Percentiles rank a stretch among this genome's conserved stretches.
These are phyloP conservation scores for Suillus subalutaceus DNA, from an alignment of 768 basidiomycete genomes.

Conservation along the genomic window DNA sequence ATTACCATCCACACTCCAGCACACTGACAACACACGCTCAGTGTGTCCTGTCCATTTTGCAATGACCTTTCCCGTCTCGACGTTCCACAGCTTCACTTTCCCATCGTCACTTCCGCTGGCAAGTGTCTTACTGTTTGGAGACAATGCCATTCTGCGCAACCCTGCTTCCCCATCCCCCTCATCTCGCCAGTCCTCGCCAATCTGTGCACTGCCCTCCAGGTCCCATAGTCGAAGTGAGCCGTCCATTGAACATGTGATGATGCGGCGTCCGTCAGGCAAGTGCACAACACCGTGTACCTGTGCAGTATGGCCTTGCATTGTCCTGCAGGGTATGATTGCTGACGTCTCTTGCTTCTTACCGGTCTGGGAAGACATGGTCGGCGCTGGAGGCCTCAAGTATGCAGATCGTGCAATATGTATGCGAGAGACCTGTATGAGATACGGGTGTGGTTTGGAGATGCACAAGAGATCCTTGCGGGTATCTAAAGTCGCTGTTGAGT, in stretches of 20 bases:
- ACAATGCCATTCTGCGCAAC: neutral
- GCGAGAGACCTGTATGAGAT: neutral
- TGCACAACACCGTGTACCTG: neutral
- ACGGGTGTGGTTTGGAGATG: neutral
- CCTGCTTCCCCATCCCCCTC: neutral
- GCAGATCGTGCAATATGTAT: too few species aligned
- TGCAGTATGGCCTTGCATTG: neutral
- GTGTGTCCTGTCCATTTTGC: neutral
- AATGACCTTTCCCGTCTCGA: neutral
- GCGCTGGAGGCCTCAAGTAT: neutral
- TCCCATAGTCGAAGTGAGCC: neutral
- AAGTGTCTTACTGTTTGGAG: neutral
- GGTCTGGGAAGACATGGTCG: neutral
- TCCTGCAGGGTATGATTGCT: neutral
- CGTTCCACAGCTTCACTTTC: neutral
- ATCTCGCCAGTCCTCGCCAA: neutral
- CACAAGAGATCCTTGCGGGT: neutral
- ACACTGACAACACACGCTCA: neutral
- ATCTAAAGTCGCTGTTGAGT: neutral
- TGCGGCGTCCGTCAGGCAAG: neutral
- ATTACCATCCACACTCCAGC: neutral
- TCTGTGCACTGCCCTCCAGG: neutral
- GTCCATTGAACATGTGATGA: neutral
- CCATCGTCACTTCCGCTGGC: neutral
- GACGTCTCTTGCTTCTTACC: neutral